Evolutionary conservation across 768 basidiomycete genomes (phyloP).

Genomic region (Mycena chlorophos): DNA sequence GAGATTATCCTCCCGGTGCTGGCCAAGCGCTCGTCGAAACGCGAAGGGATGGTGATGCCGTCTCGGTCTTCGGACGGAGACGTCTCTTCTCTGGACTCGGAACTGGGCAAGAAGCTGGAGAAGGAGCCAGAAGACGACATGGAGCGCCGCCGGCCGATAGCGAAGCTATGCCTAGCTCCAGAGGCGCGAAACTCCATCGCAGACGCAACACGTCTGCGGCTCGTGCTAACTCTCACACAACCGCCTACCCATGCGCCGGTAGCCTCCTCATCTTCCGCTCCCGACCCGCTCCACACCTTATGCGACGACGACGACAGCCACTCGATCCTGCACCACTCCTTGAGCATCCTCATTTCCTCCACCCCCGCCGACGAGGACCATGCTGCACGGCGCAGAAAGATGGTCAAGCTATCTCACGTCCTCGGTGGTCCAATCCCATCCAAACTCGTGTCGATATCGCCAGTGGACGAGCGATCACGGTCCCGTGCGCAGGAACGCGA

Average conservation of each 20-base stretch:
- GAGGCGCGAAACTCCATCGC: conserved; percentile 5
- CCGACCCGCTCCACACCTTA: no score
- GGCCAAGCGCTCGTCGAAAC: conserved; percentile 10
- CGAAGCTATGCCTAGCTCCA: background rate
- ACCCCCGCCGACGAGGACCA: conserved; percentile 5
- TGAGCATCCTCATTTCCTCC: conserved; percentile 10
- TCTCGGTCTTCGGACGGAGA: no score
- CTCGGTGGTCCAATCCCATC: conserved; percentile 17
- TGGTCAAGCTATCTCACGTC: conserved; percentile 17
- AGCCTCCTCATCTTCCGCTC: background rate
- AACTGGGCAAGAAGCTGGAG: background rate
- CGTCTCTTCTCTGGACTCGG: conserved; percentile 7
- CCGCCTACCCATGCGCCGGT: background rate
- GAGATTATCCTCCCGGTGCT: conserved; percentile 3
- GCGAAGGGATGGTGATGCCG: conserved; percentile 11
- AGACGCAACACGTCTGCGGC: conserved; percentile 13
- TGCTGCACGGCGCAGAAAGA: conserved; percentile 14
- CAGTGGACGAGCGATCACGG: background rate
- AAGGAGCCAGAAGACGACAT: background rate
- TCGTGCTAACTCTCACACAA: conserved; percentile 20
- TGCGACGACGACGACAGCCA: conserved; percentile 1
- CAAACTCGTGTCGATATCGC: conserved; percentile 7
- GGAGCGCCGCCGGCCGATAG: background rate
- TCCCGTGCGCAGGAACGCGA: background rate
- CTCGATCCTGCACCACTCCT: conserved; percentile 9